Evolutionary conservation across 2,329 filamentous ascomycete species (phyloP).

Genomic region (Fusarium secorum): DNA sequence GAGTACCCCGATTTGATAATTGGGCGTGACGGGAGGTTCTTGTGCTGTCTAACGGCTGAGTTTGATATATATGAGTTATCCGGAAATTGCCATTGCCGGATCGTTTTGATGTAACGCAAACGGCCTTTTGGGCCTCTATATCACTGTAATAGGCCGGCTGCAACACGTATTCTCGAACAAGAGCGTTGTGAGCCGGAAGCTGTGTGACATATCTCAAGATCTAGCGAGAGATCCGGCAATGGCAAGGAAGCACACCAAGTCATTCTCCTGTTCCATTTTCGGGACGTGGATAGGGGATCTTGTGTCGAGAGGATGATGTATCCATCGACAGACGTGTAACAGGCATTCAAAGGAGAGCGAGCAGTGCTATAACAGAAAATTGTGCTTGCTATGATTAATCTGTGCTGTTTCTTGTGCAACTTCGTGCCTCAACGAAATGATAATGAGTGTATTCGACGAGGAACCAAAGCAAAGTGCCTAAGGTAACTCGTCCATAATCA

Average conservation of each 20-base stretch:
- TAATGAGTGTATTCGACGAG: neutral
- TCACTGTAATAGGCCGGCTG: constrained; percentile 13
- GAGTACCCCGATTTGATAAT: neutral
- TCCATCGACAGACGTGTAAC: neutral
- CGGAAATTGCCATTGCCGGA: constrained; percentile 23
- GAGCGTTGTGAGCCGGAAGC: constrained; percentile 13
- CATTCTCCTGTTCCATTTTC: neutral
- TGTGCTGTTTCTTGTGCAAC: neutral
- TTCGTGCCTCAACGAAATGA: neutral
- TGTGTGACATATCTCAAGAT: constrained; percentile 22
- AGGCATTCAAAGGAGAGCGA: neutral
- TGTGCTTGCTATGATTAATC: neutral
- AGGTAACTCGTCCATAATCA: neutral
- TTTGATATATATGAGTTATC: constrained; percentile 8
- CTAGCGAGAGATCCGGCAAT: constrained; percentile 33
- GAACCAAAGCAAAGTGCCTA: neutral
- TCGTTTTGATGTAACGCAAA: constrained; percentile 31
- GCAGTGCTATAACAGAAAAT: neutral
- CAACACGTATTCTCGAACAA: constrained; percentile 21
- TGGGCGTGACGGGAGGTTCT: neutral
- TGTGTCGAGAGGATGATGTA: neutral
- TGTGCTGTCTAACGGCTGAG: constrained; percentile 7
- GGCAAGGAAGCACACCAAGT: neutral
- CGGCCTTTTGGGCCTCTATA: constrained; percentile 16
- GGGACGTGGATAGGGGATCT: neutral